Base-by-base conservation (phyloP, 139 green algal genomes). In the Coelastrella sp. region DNA sequence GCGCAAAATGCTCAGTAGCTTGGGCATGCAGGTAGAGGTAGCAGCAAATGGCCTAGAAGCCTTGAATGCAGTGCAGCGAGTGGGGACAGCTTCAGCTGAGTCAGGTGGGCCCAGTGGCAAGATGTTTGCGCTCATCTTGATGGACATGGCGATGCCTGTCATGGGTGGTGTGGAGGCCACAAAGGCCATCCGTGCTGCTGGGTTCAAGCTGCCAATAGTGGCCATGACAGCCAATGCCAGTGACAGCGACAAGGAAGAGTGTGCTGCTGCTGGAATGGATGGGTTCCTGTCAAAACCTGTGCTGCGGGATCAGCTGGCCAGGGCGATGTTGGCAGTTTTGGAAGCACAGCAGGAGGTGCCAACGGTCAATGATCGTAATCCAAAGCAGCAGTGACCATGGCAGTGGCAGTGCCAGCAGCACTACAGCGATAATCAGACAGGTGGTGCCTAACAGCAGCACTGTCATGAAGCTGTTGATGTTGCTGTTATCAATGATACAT, bases 71-170 rank as follows among this genome's bases (percentile, higher is more conserved):
- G 92, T 97, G 56, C 57, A 93, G 73, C 66, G 72, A 56, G 59
- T 60, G 72, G 76, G 49, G 58, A 61, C 56, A 76, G 27, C 74
- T 65, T 56, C 73, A n/a, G 56, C 27, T n/a, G 35, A 74, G 6
- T 8, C 27, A 15, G 11, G 19, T 19, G 12, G 65, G 60, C 0
- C 7, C 7, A 20, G 19, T 22, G 25, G 56, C n/a, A 59, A 89
- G 68, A 56, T 20, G 57, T 94, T 91, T 79, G 82, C 89, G 66
- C 76, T 91, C 24, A 84, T 94, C 22, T 79, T 94, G 68, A 94
- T 94, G 97, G 97, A 99, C 93, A 97, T 98, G 95, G 93, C 95
- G 74, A 99, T 99, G 97, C 97, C 97, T 8, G 93, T 97, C 12
- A 97, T 99, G 96, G 95, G 95, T 58, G 97, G 97, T 11, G 93